Base-by-base conservation (phyloP, 352 stramenopile genomes). In the Phytophthora colocasiae region DNA sequence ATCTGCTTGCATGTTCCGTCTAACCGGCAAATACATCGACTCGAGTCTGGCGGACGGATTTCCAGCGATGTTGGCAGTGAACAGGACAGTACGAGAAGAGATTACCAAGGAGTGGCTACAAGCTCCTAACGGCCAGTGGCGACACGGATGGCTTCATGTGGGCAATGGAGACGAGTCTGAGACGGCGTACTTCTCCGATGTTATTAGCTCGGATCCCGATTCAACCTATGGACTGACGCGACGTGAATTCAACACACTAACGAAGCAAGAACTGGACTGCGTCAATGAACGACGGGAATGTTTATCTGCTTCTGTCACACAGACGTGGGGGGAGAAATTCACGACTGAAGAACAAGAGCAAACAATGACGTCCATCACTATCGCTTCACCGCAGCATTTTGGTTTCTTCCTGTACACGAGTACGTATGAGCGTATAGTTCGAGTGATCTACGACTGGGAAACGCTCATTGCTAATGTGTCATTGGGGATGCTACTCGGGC, bases 141-240 rank as follows among this genome's bases (percentile, higher is more conserved):
- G 55, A 15, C 75, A 89, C 27, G 80, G 80, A 14, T 89, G 77
- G 77, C 64, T 78, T 56, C 70, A 83, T 19, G 67, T 70, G 2
- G 43, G 50, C 3, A 57, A 59, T 29, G 79, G 70, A 10, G 58
- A 59, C 9, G 47, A 69, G 32, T 53, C 51, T 6, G 43, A 77
- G 38, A 64, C 44, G 2, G 19, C 52, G 1, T 77, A 72, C 29
- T 73, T 77, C 60, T 68, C 76, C 14, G 77, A 87, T 47, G 29
- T 89, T 11, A 58, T 82, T 50, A 77, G 48, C 17, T 71, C 62
- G 9, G 57, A 81, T 45, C 36, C 50, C 9, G 47, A 68, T 14
- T 73, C 64, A 19, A 39, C 19, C 6, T 45, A 67, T 24, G 75
- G 74, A 10, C 50, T 85, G 40, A 44, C 26, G 4, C 43, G 31